phyloP scores from a whole-genome alignment of 164 flowering plant species.

The Platanus orientalis region DNA sequence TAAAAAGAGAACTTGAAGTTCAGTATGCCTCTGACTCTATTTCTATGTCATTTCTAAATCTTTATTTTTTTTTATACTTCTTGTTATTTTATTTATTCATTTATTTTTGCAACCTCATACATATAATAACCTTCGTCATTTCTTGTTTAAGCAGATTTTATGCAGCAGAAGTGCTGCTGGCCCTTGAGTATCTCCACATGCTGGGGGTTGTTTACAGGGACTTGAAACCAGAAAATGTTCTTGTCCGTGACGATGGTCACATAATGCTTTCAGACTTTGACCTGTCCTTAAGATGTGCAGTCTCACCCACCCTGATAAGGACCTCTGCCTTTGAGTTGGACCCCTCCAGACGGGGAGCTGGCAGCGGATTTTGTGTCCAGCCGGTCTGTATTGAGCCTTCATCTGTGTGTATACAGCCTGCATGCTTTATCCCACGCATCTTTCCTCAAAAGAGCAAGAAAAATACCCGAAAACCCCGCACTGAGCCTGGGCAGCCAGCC shows the following conservation, averaged over 20 bases:
- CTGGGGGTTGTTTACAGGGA: constrained; percentile 92
- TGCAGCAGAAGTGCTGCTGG: constrained; percentile 87
- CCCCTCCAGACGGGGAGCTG: constrained; percentile 45
- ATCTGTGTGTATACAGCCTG: constrained; percentile 79
- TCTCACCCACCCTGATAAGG: constrained; percentile 74
- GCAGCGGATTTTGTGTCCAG: constrained; percentile 72
- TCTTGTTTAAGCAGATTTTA: constrained; percentile 58
- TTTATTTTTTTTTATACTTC: too few relatives aligned
- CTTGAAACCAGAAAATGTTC: constrained; percentile 89
- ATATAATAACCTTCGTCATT: constrained; percentile 2
- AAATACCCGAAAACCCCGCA: constrained; percentile 39
- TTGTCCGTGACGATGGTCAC: constrained; percentile 94
- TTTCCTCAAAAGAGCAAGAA: constrained; percentile 72
- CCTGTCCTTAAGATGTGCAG: constrained; percentile 78
- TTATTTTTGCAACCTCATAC: background rate
- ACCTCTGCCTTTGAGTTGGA: constrained; percentile 43
- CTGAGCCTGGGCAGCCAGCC: constrained; percentile 34
- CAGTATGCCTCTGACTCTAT: too few relatives aligned
- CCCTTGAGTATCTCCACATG: constrained; percentile 94
- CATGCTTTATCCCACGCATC: constrained; percentile 78
- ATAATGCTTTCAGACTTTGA: constrained; percentile 94
- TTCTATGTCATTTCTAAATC: background rate
- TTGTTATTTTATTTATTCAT: background rate
- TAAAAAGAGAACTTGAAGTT: too few relatives aligned
- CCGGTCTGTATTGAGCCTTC: constrained; percentile 92